Base-by-base conservation (phyloP, 2,329 filamentous ascomycete genomes). In the Aureobasidium uvarum region DNA sequence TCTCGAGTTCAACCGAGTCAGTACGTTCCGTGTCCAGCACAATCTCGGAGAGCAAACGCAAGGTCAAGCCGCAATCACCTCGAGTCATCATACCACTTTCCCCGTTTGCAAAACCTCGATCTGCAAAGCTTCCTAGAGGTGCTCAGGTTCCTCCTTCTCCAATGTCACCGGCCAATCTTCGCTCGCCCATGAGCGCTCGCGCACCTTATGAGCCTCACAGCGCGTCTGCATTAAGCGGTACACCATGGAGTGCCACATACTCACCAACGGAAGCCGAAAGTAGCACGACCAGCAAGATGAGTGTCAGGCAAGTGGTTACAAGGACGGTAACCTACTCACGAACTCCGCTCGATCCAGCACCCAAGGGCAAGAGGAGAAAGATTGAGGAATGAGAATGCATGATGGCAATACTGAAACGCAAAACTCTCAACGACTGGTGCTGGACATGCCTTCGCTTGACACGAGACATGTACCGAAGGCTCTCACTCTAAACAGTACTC, bases 301-400 rank as follows among this genome's bases (percentile, higher is more conserved):
- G 84, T 73, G 92, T 97, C 66, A 84, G 91, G 64, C 92, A 97
- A 76, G 92, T 97, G 5, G 90, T 97, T 62, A 97, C 93, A n/a
- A 85, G 92, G 71, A 97, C 92, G 18, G 91, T 96, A 67, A 96
- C 91, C 46, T 96, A 96, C 78, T 96, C 91, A 72, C 79, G 81
- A 62, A 74, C 83, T 74, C 77, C 79, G 43, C 91, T 98, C 80
- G 90, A 92, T 70, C 91, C 93, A 28, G 92, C 93, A 43, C 94
- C 92, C 8, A 93, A 93, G 77, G 93, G 93, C 69, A 98, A 97
- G 84, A 87, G 92, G 80, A 89, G 93, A 80, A 96, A 91, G 81
- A 78, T 86, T 66, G 83, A 66, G 25, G 65, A 66, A 36, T 65
- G 46, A 65, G 18, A 2, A 31, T 20, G 54, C 10, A n/a, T 5